Conservation (phyloP, 441 rosid genomes). For the Pelargonium citronellum region DNA sequence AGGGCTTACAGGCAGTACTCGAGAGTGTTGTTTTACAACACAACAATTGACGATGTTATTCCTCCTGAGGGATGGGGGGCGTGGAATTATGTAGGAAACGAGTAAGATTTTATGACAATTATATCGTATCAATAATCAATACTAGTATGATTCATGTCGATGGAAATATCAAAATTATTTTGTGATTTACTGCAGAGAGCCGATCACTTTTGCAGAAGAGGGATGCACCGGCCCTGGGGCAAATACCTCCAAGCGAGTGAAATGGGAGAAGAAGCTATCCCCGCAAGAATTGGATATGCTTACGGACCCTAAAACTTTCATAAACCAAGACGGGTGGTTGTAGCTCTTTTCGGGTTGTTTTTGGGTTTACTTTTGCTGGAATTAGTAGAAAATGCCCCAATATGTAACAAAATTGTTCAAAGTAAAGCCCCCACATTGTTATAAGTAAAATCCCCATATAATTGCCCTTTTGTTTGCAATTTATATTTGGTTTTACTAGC, state of each 20-base stretch:
- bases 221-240: neutral
- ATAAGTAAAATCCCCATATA: too few species aligned
- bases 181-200: neutral
- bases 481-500: too few species aligned
- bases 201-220: neutral
- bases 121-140: too few species aligned
- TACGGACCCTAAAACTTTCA: neutral
- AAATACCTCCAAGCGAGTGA: neutral
- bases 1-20: conserved; percentile 42
- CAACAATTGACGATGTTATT: conserved; percentile 15
- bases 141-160: neutral
- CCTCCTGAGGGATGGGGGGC: conserved; percentile 45
- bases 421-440: too few species aligned
- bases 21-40: conserved; percentile 35
- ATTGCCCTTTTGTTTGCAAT: too few species aligned
- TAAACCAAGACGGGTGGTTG: neutral
- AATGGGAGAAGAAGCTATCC: neutral
- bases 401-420: too few species aligned
- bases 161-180: neutral
- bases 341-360: too few species aligned
- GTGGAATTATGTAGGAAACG: conserved; percentile 36
- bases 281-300: neutral
- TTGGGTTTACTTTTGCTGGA: too few species aligned
- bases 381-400: too few species aligned
- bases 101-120: conserved; percentile 29